phyloP scores from a whole-genome alignment of 2,329 filamentous ascomycete species.

The Hypomyces perniciosus region DNA sequence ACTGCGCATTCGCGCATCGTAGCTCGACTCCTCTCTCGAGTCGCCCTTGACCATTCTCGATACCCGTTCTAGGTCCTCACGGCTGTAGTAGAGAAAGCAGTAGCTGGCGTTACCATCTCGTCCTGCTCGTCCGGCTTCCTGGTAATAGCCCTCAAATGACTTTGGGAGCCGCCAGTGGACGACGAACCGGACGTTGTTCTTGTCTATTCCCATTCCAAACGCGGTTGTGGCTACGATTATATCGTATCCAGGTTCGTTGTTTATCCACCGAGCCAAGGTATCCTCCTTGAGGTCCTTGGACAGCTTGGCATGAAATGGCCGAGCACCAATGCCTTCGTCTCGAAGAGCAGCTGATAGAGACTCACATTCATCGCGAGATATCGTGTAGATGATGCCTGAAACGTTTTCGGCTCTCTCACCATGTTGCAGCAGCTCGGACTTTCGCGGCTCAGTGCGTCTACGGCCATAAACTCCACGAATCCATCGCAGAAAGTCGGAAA shows the following conservation, averaged over 20 bases:
- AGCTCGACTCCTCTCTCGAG: constrained; percentile 40
- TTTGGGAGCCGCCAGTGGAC: constrained; percentile 92
- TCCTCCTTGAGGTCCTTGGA: constrained; percentile 63
- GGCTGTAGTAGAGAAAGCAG: constrained; percentile 86
- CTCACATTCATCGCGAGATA: constrained; percentile 70
- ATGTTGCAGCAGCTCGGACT: constrained; percentile 48
- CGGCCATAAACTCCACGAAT: constrained; percentile 66
- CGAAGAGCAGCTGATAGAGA: constrained; percentile 60
- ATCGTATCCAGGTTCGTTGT: constrained; percentile 70
- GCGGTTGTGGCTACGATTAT: constrained; percentile 93
- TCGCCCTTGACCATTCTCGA: constrained; percentile 48
- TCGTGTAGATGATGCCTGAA: constrained; percentile 74
- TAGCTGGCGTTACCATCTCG: constrained; percentile 81
- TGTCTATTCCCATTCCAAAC: constrained; percentile 98
- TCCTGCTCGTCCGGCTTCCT: constrained; percentile 88
- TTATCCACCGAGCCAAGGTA: constrained; percentile 65
- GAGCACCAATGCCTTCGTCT: constrained; percentile 63
- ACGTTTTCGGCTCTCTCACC: constrained; percentile 57
- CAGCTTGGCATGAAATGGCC: constrained; percentile 67
- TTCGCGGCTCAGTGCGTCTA: constrained; percentile 54
- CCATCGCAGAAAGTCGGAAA: constrained; percentile 71
- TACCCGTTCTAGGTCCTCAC: constrained; percentile 76
- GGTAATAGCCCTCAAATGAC: constrained; percentile 92
- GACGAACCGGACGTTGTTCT: constrained; percentile 89
- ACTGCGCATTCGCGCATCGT: constrained; percentile 53